Evolutionary conservation across 495 filamentous ascomycete species (phyloP), one percentile per base, ranked within the genome.

Genomic region (Choiromyces venosus): DNA sequence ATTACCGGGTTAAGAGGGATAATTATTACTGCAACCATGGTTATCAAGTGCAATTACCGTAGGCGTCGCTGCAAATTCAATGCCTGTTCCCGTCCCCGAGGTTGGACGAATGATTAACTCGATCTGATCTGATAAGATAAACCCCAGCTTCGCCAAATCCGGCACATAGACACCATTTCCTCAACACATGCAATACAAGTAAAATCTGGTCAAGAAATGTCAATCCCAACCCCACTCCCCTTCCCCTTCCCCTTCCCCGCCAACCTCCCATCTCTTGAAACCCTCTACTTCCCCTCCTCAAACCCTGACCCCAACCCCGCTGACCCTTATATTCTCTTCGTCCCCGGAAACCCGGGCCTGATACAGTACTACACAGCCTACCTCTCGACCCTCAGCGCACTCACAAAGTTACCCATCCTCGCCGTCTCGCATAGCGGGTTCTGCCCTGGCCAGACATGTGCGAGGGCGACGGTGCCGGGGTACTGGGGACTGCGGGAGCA

Each of bases 341-440:
- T 97, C 56, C 85, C 93, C 37, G 94, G 94, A 21, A 97, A 97
- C 74, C 94, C 94, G 14, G 94, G 94, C 0, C 83, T 97, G 42
- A 89, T 97, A 65, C 84, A 83, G 39, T 97, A 93, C 85, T 98
- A 97, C 82, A 81, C 85, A 44, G 84, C 87, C 1, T 97, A 96
- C 82, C 85, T 93, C 35, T 88, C 82, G 65, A 82, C 33, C 75
- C 84, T 65, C 78, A 88, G n/a, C 70, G 73, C 37, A 35, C 80
- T 81, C 14, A 72, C 78, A 12, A 33, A 38, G 18, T 87, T 88
- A 73, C 83, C 87, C 61, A 86, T 97, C 73, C 87, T 89, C 73
- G 93, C 91, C 4, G 86, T 88, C 73, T 91, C 89, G 70, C 88
- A 96, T 12, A 84, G 85, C 4, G 94, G 94, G 0, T 97, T 97